Evolutionary conservation across 1,284 basidiomycete genomes (phyloP).

Genomic region (Puccinia horiana): DNA sequence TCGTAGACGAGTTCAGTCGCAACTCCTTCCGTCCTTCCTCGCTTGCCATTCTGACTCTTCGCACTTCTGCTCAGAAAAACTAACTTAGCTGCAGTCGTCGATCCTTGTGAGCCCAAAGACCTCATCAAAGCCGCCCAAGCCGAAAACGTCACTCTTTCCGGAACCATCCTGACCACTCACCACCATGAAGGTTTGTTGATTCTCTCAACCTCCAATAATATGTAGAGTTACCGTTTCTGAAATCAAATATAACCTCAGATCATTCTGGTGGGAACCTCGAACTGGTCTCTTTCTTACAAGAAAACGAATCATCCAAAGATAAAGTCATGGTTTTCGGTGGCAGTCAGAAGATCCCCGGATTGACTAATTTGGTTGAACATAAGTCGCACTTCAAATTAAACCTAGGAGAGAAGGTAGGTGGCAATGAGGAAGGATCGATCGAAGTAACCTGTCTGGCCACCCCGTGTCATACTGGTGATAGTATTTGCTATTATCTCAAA

Average conservation of each 20-base stretch:
- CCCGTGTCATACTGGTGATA: slow-evolving; percentile 95
- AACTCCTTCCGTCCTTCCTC: neutral
- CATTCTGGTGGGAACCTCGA: slow-evolving; percentile 81
- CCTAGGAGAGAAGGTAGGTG: slow-evolving; percentile 59
- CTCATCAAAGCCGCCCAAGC: slow-evolving; percentile 70
- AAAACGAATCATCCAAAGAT: slow-evolving; percentile 64
- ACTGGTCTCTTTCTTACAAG: slow-evolving; percentile 58
- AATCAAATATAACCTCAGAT: slow-evolving; percentile 62
- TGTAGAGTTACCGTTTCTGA: neutral
- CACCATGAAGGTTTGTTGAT: slow-evolving; percentile 47
- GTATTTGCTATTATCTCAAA: slow-evolving; percentile 83
- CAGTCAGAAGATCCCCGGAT: slow-evolving; percentile 69
- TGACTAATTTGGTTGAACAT: slow-evolving; percentile 75
- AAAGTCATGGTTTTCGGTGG: slow-evolving; percentile 77
- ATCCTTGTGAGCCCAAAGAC: slow-evolving; percentile 78
- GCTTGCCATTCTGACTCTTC: neutral
- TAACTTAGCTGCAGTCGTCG: slow-evolving; percentile 71
- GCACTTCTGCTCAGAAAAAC: slow-evolving; percentile 37
- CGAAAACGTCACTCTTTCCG: slow-evolving; percentile 66
- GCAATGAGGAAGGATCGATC: slow-evolving; percentile 67
- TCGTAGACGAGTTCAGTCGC: slow-evolving; percentile 27
- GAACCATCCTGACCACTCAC: slow-evolving; percentile 57
- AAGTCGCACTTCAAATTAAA: slow-evolving; percentile 70
- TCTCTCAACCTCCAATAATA: slow-evolving; percentile 31
- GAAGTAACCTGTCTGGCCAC: slow-evolving; percentile 68